Conservation (phyloP, 352 stramenopile species). For the Phytophthora sp. region DNA sequence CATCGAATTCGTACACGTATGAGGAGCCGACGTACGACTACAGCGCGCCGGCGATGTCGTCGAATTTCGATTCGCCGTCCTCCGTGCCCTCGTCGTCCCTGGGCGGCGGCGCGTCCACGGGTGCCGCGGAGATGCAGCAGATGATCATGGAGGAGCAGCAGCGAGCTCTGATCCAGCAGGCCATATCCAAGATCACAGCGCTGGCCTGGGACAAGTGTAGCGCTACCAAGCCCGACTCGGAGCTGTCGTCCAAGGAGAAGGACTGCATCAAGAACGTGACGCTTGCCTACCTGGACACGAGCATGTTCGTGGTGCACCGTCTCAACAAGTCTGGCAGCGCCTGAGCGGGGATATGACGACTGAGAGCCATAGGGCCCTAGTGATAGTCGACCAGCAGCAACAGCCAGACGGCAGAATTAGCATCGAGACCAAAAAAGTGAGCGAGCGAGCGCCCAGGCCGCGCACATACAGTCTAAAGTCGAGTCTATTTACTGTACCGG, state of each 20-base stretch:
- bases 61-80: constrained; percentile 48
- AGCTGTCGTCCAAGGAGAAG: constrained; percentile 81
- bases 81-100: constrained; percentile 33
- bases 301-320: constrained; percentile 85
- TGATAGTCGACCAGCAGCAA: background rate
- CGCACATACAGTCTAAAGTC: constrained; percentile 11
- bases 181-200: constrained; percentile 89
- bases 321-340: constrained; percentile 73
- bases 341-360: constrained; percentile 13
- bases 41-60: constrained; percentile 42
- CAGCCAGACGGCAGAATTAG: background rate
- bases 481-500: constrained; percentile 24
- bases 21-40: constrained; percentile 85
- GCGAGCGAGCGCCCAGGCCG: background rate
- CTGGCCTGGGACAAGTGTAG: constrained; percentile 92
- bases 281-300: constrained; percentile 88
- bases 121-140: constrained; percentile 76
- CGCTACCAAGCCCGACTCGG: constrained; percentile 79
- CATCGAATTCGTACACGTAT: constrained; percentile 63
- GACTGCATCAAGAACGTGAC: constrained; percentile 91
- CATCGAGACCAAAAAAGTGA: constrained; percentile 29
- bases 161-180: constrained; percentile 86
- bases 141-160: constrained; percentile 90
- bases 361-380: background rate
- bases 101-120: constrained; percentile 32